Evolutionary conservation across 441 rosid genomes (phyloP).

Genomic region (Theobroma grandiflorum): DNA sequence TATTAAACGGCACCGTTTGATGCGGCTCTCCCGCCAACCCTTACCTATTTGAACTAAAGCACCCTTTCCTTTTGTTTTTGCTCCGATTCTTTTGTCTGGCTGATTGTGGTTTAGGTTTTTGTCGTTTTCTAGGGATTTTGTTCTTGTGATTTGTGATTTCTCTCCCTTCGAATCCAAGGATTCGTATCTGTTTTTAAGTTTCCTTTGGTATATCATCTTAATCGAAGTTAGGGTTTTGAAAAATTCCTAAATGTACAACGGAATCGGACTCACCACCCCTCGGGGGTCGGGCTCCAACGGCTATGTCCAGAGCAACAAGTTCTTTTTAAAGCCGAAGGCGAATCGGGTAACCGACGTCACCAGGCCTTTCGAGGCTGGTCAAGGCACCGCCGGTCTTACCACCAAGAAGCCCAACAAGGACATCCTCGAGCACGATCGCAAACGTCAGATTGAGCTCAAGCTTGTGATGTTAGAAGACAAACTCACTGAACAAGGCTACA

Average conservation of each 20-base stretch:
- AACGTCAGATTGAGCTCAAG: conserved; percentile 88
- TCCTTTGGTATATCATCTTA: not conserved
- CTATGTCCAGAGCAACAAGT: conserved; percentile 85
- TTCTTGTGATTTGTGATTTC: too few species aligned
- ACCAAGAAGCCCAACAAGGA: conserved; percentile 80
- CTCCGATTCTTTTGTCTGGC: too few species aligned
- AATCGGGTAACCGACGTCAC: conserved; percentile 61
- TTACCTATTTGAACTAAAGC: too few species aligned
- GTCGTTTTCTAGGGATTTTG: too few species aligned
- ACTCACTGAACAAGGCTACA: conserved; percentile 78
- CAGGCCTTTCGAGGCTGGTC: conserved; percentile 71
- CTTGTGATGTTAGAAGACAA: conserved; percentile 83
- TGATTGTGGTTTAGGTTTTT: too few species aligned
- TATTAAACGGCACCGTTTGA: too few species aligned
- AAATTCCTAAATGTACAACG: conserved; percentile 66
- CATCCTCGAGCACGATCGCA: conserved; percentile 90
- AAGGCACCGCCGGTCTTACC: conserved; percentile 81
- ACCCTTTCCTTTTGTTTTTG: too few species aligned
- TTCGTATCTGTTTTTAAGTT: not conserved
- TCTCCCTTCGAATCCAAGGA: too few species aligned
- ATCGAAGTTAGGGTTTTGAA: conserved; percentile 22
- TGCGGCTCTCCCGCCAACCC: too few species aligned
- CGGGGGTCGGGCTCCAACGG: conserved; percentile 98
- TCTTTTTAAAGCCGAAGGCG: conserved; percentile 74
- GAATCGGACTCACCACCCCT: conserved; percentile 88